A percentile compares a stretch with the other conserved stretches of the same genome.
phyloP scores from a whole-genome alignment of 2,329 filamentous ascomycete genomes.

The Paraphaeosphaeria minitans region DNA sequence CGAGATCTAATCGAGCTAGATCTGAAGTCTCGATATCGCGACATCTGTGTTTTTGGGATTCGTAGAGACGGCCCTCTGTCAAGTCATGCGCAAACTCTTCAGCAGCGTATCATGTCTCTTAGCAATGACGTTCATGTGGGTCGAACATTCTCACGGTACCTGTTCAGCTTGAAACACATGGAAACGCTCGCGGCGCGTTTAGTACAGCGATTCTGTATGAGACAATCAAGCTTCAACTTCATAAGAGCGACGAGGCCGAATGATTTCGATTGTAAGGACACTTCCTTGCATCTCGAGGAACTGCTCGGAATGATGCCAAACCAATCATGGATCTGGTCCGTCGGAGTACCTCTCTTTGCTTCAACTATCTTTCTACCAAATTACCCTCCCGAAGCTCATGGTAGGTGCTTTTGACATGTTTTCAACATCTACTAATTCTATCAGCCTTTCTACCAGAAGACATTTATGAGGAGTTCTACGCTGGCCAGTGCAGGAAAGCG shows the following conservation, averaged over 20 bases:
- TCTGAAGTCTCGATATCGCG: background rate
- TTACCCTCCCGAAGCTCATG: slow-evolving; percentile 27
- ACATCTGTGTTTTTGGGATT: background rate
- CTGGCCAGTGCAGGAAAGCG: slow-evolving; percentile 1
- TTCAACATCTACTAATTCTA: background rate
- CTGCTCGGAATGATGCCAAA: slow-evolving; percentile 23
- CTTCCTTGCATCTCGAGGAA: slow-evolving; percentile 20
- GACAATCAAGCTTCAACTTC: slow-evolving; percentile 20
- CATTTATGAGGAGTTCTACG: slow-evolving; percentile 14
- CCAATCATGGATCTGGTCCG: slow-evolving; percentile 20
- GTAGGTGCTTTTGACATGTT: slow-evolving; percentile 16
- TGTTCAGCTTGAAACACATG: slow-evolving; percentile 21
- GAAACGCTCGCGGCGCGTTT: slow-evolving; percentile 15
- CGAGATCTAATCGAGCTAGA: background rate
- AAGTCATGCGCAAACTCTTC: background rate
- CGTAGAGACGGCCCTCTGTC: background rate
- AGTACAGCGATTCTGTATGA: slow-evolving; percentile 18
- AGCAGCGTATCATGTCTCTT: background rate
- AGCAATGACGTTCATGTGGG: background rate
- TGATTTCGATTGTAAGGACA: slow-evolving; percentile 16
- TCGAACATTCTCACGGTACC: slow-evolving; percentile 1
- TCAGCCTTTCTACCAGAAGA: slow-evolving; percentile 10
- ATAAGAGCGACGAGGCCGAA: slow-evolving; percentile 18
- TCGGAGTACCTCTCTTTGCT: slow-evolving; percentile 26
- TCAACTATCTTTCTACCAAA: slow-evolving; percentile 26